Conservation (phyloP, 257 asterid genomes). For the Lithospermum erythrorhizon region DNA sequence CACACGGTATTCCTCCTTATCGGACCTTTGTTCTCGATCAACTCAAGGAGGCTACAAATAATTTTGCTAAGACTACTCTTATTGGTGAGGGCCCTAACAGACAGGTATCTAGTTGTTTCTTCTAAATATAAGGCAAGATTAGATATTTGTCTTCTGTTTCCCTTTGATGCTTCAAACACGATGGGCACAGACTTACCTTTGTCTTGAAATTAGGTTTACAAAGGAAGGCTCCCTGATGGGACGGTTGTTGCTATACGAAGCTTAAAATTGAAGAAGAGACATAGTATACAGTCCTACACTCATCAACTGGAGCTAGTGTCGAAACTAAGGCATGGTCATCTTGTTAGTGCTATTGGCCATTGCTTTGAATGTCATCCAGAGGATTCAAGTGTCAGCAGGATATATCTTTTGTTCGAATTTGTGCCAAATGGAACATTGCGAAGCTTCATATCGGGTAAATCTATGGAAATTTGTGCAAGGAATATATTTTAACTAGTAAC, state of each 20-base stretch:
- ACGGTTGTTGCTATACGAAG: constrained; percentile 50
- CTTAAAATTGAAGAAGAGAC: constrained; percentile 44
- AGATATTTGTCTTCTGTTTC: too few species aligned
- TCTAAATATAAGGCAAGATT: neutral
- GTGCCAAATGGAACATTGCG: constrained; percentile 57
- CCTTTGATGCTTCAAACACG: neutral
- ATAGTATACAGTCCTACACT: constrained; percentile 42
- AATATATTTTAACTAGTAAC: neutral
- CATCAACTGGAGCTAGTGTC: constrained; percentile 60
- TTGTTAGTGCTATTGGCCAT: constrained; percentile 78
- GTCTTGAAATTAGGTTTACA: constrained; percentile 37
- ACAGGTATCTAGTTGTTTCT: constrained; percentile 33
- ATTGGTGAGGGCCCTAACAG: constrained; percentile 56
- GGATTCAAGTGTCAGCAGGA: constrained; percentile 42
- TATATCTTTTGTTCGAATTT: constrained; percentile 54
- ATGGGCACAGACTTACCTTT: neutral
- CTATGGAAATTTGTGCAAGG: neutral
- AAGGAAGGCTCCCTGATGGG: constrained; percentile 60
- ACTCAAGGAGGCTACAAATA: constrained; percentile 72
- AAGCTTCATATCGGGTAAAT: constrained; percentile 46
- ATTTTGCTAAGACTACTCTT: constrained; percentile 40
- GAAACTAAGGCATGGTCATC: constrained; percentile 57
- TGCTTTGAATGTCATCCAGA: constrained; percentile 61
- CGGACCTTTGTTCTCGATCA: constrained; percentile 64
- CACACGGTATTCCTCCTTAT: constrained; percentile 57